Conservation (phyloP, 495 filamentous ascomycete species). For the Neurospora sublineolata region DNA sequence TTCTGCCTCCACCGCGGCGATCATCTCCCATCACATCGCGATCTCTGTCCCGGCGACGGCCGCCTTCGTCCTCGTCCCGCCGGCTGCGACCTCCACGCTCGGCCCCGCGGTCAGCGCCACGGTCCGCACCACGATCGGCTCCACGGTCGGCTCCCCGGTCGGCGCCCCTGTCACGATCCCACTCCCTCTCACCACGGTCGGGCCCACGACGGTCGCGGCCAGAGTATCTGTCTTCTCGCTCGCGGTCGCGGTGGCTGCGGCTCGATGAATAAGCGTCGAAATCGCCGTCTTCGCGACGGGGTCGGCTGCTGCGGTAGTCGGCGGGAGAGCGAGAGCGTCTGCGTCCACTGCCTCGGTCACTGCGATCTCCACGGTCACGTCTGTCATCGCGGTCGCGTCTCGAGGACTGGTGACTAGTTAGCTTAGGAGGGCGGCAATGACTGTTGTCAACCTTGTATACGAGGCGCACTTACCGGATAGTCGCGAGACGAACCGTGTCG, state of each 20-base stretch:
- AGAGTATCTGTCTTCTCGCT: constrained; percentile 80
- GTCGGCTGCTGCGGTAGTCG: constrained; percentile 44
- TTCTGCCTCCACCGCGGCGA: constrained; percentile 39
- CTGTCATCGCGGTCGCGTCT: constrained; percentile 41
- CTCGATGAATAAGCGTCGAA: constrained; percentile 83
- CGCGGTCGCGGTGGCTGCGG: constrained; percentile 78
- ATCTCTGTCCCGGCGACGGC: constrained; percentile 33
- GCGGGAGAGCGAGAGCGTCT: constrained; percentile 65
- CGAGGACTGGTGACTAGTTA: constrained; percentile 11
- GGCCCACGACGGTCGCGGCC: constrained; percentile 42
- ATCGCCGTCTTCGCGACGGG: constrained; percentile 55
- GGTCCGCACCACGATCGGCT: constrained; percentile 29
- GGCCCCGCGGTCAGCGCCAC: constrained; percentile 47
- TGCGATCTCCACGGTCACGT: constrained; percentile 32
- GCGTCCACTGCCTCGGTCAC: constrained; percentile 46
- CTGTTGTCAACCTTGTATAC: neutral
- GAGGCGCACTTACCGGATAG: constrained; percentile 46
- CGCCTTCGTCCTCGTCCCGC: constrained; percentile 21
- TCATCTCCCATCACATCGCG: constrained; percentile 32
- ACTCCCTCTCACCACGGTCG: constrained; percentile 36
- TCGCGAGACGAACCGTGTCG: constrained; percentile 60
- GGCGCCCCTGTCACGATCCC: constrained; percentile 59
- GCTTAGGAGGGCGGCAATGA: neutral
- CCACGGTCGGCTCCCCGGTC: constrained; percentile 32
- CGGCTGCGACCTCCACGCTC: constrained; percentile 22